Conservation (phyloP, 2,329 filamentous ascomycete species). For the Trichoderma asperellum region DNA sequence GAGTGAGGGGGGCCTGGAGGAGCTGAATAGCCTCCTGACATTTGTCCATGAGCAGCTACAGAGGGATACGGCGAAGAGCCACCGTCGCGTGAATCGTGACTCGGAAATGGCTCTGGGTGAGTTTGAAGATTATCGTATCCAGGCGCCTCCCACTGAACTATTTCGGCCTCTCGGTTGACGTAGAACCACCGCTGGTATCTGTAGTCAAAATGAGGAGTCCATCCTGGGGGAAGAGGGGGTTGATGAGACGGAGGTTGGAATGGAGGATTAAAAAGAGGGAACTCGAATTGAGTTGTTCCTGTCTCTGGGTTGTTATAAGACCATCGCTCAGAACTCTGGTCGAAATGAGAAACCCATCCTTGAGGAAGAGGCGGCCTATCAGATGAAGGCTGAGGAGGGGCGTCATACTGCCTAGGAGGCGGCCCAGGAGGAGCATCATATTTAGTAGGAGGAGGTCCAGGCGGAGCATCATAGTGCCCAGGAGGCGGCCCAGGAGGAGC, state of each 20-base stretch:
- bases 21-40: constrained; percentile 14
- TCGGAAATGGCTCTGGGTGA: constrained; percentile 30
- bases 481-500: no score
- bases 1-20: background rate
- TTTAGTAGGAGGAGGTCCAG: constrained; percentile 27
- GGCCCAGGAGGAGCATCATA: constrained; percentile 31
- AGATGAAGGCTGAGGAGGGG: constrained; percentile 25
- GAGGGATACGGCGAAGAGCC: constrained; percentile 24
- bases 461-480: no score
- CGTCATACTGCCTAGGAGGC: constrained; percentile 26
- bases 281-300: background rate
- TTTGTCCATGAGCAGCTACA: constrained; percentile 3
- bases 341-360: background rate
- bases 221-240: constrained; percentile 62
- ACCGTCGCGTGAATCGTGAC: constrained; percentile 34
- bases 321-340: background rate
- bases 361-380: background rate
- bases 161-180: constrained; percentile 62
- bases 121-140: constrained; percentile 32
- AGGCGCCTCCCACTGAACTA: constrained; percentile 67
- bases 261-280: constrained; percentile 37
- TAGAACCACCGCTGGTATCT: constrained; percentile 67
- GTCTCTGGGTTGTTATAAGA: background rate
- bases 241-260: constrained; percentile 45
- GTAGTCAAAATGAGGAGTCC: constrained; percentile 66